Evolutionary conservation across 2,329 filamentous ascomycete genomes (phyloP), one percentile per base, ranked within the genome.

Genomic region (Alternaria tenuissima): DNA sequence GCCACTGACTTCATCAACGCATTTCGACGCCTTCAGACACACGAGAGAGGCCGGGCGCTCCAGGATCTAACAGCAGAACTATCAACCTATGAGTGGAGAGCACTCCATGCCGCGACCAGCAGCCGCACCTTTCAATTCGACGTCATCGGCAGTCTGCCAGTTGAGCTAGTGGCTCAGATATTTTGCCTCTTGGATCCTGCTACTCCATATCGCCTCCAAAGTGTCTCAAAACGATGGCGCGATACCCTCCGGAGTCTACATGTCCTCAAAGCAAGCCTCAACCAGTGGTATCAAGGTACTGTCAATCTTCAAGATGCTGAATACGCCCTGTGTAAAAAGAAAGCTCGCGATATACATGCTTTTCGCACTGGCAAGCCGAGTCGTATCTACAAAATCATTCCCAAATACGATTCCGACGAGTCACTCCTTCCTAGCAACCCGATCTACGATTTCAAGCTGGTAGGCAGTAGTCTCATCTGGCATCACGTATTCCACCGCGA

Each of bases 131-230:
- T 78, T 60, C 63, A 68, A 11, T 61, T 56, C 47, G 79, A 81
- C 60, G 72, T 79, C 34, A 54, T 81, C 32, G 70, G 66, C n/a
- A 59, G 38, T 1, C 61, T 81, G 36, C 80, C 80, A 5, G 16
- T 76, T 14, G 80, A 82, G 67, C 65, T 82, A 7, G 67, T 78
- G 6, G 67, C 73, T 20, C 61, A 72, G 5, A 55, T 81, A 16
- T 79, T 81, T 59, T 57, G 60, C 32, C 64, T 77, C 67, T 49
- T 81, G 57, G 76, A 76, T 42, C 49, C 67, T 43, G 36, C 73
- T 46, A 64, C 71, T 5, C 58, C 70, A 2, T 78, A 73, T 56
- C 72, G 64, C 42, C 60, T 74, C 22, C 76, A 76, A 59, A 42
- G 41, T 9, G 74, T 81, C 32, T 78, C 71, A 34, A 70, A 62